Evolutionary conservation across 371 early-diverging fungal species (phyloP), one percentile per base, ranked within the genome.

Genomic region (Syncephalastrum sp.): DNA sequence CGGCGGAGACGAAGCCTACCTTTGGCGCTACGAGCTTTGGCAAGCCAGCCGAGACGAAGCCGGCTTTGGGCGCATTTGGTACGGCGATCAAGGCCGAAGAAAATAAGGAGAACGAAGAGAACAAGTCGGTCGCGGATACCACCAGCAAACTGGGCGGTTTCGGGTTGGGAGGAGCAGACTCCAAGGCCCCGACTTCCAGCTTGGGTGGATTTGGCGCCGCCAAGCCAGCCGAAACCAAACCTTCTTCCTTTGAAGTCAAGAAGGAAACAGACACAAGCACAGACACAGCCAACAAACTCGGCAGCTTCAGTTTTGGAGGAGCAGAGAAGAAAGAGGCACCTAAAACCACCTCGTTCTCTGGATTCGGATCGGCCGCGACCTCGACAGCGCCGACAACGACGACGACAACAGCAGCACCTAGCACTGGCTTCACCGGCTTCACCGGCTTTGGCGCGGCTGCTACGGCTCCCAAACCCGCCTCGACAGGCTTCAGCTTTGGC

Each of bases 171-270:
- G 7, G 2, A 29, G 1, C 21, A 21, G 29, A 29, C 29, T 1
- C 49, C 12, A 49, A 49, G 27, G 25, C 49, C 23, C 44, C 50
- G 10, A 41, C 50, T 17, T 50, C 50, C 44, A 51, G 57, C 27
- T 54, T 54, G n/a, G 54, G 54, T 21, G 21, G 29, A 5, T 46
- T 54, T 27, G 44, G 27, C 16, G 29, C 54, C 15, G 29, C 54
- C 13, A 29, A 29, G 29, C n/a, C 46, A 1, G 25, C 44, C 3
- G 29, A 19, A 1, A 27, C 46, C 14, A 25, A 15, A 19, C 16
- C 16, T 3, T 21, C 16, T 3, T 21, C 21, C 50, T 12, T 24
- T 24, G 33, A 50, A 3, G n/a, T 19, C 5, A 19, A 47, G 6
- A 47, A 47, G 17, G 47, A 12, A 47, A 17, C 14, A 10, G 10